A percentile compares a stretch with the other conserved stretches of the same genome.
Evolutionary conservation across 1,284 basidiomycete species (phyloP).

Genomic region (Naganishia albida): DNA sequence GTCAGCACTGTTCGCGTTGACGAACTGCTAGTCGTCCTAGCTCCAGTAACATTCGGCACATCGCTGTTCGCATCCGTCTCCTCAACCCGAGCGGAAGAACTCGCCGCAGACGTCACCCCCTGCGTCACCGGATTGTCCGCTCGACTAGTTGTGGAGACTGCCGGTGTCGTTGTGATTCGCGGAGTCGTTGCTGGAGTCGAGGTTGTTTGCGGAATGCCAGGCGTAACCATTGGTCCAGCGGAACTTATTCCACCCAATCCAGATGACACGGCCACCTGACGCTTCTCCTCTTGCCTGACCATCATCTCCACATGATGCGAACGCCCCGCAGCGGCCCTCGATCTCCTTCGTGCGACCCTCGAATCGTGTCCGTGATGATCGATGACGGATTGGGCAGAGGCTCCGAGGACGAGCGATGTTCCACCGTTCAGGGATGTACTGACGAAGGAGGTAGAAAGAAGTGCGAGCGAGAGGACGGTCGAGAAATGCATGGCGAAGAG

Average conservation of each 20-base stretch:
- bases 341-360: neutral
- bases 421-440: constrained; percentile 1
- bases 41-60: neutral
- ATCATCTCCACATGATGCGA: constrained; percentile 4
- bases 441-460: constrained; percentile 9
- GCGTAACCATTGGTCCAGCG: neutral
- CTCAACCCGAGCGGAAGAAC: too few species aligned
- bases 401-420: constrained; percentile 7
- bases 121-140: too few species aligned
- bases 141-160: neutral
- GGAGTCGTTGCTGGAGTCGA: neutral
- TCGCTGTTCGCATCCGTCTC: constrained; percentile 2
- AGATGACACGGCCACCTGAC: constrained; percentile 9
- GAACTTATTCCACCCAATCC: neutral
- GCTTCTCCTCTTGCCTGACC: constrained; percentile 9
- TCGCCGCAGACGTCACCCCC: too few species aligned
- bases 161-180: neutral
- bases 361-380: neutral
- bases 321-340: neutral
- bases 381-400: constrained; percentile 3
- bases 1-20: neutral
- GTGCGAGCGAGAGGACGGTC: constrained; percentile 5
- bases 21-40: neutral
- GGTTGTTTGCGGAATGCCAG: neutral
- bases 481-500: constrained; percentile 10